Evolutionary conservation across 352 stramenopile genomes (phyloP).

Genomic region (Phytophthora parvispora): DNA sequence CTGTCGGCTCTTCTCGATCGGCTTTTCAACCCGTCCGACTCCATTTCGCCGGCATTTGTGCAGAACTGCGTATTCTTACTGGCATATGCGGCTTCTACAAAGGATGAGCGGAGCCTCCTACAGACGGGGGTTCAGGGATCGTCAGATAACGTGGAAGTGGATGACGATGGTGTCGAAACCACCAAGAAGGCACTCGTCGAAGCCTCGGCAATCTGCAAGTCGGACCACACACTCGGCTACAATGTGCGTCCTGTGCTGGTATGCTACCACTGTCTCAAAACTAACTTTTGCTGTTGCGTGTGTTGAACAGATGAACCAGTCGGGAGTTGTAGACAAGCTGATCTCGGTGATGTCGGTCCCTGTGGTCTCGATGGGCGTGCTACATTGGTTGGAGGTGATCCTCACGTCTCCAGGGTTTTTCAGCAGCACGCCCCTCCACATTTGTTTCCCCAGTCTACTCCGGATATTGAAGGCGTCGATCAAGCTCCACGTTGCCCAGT

Average conservation of each 20-base stretch:
- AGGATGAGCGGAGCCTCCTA: conserved; percentile 83
- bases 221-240: conserved; percentile 88
- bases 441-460: conserved; percentile 87
- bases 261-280: neutral
- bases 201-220: conserved; percentile 84
- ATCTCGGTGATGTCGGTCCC: conserved; percentile 80
- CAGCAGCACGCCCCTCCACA: conserved; percentile 87
- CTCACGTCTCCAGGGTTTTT: conserved; percentile 80
- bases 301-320: conserved; percentile 83
- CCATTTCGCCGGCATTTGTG: conserved; percentile 62
- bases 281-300: conserved; percentile 1
- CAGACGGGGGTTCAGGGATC: conserved; percentile 42
- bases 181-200: conserved; percentile 79
- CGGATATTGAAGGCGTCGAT: conserved; percentile 84
- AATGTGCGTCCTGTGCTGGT: conserved; percentile 59
- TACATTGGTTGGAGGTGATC: conserved; percentile 88
- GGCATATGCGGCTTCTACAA: conserved; percentile 79
- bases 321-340: conserved; percentile 84
- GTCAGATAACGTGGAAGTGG: conserved; percentile 45
- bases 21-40: conserved; percentile 84
- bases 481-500: conserved; percentile 80
- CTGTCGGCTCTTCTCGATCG: conserved; percentile 82
- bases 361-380: conserved; percentile 88
- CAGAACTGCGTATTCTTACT: conserved; percentile 80
- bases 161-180: conserved; percentile 62